Evolutionary conservation across 1,139 yeast species (phyloP).

Genomic region (Nadsonia commutata): DNA sequence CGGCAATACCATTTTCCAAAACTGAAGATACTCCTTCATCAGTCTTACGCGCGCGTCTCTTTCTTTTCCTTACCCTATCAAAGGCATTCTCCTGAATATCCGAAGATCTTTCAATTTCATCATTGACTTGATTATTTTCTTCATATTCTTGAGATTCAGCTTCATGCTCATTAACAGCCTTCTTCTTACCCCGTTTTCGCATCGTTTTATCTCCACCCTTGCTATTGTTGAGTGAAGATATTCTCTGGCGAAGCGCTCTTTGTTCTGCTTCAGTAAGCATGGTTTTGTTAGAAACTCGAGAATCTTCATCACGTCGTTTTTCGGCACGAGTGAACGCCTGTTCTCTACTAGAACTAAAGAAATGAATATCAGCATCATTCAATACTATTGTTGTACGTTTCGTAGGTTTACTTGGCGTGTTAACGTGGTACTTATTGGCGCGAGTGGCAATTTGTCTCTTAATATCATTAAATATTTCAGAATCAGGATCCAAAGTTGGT

Average conservation of each 20-base stretch:
- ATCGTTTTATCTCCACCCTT: no score
- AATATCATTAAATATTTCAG: conserved; percentile 12
- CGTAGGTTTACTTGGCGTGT: not conserved
- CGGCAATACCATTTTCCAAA: not conserved
- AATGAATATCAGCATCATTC: not conserved
- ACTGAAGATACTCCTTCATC: not conserved
- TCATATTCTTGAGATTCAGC: not conserved
- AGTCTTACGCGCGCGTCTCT: not conserved
- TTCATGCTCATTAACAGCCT: not conserved
- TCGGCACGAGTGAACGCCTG: not conserved
- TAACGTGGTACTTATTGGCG: not conserved
- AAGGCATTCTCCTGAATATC: not conserved
- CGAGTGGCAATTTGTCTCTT: conserved; percentile 8
- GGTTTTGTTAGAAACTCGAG: not conserved
- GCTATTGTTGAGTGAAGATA: no score
- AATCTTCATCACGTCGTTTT: not conserved
- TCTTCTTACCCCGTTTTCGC: not conserved
- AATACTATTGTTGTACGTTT: not conserved
- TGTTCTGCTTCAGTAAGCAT: not conserved
- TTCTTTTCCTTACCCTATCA: not conserved
- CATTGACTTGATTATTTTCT: not conserved
- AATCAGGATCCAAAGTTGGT: conserved; percentile 11
- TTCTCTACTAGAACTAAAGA: not conserved
- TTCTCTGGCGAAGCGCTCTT: not conserved
- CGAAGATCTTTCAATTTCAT: not conserved